Evolutionary conservation across 305 asterid species (phyloP), one percentile per base, ranked within the genome.

Genomic region (Salvia sclarea): DNA sequence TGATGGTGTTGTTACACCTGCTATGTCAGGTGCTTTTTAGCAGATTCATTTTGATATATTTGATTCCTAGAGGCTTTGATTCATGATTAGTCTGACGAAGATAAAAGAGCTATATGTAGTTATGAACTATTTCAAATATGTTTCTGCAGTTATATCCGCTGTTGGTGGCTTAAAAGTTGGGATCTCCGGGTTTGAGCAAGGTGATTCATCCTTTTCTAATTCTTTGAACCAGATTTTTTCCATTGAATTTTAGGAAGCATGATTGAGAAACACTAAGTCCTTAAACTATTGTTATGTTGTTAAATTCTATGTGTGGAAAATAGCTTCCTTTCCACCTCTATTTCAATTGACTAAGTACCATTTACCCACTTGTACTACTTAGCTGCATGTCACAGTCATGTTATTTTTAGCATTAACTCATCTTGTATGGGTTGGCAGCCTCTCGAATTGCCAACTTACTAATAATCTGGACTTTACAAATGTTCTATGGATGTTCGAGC

Each of bases 1-100:
- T 85, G 96, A 87, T 75, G 97, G 97, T 66, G 95, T 95, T 57
- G 99, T 95, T 55, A 95, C 98, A 9, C 99, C 99, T 73, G 97
- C 97, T 68, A 92, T 92, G 99, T 95, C 99, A 82, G 99, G 98
- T 95, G 49, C 71, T 63, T 64, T 70, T 53, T 74, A 66, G 73
- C 70, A 17, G 48, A 47, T 64, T 69, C 68, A 37, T 43, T 65
- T 52, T 60, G 56, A 54, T 73, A 48, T 28, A 31, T 61, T 74
- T 74, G 40, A 61, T 66, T 56, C 64, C 54, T 55, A 55, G 64
- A 76, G 60, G 31, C 62, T 66, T 56, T 70, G 31, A 56, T 37
- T 49, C 25, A 75, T 72, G 72, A 56, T 37, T 55, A 50, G 72
- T 66, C 68, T 13, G 55, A 73, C 40, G 18, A 69, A 61, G 47